Percentiles rank a stretch among this genome's conserved stretches.
Conservation (phyloP, 2,329 filamentous ascomycete genomes). For the Chrysosphaeria jannelii region DNA sequence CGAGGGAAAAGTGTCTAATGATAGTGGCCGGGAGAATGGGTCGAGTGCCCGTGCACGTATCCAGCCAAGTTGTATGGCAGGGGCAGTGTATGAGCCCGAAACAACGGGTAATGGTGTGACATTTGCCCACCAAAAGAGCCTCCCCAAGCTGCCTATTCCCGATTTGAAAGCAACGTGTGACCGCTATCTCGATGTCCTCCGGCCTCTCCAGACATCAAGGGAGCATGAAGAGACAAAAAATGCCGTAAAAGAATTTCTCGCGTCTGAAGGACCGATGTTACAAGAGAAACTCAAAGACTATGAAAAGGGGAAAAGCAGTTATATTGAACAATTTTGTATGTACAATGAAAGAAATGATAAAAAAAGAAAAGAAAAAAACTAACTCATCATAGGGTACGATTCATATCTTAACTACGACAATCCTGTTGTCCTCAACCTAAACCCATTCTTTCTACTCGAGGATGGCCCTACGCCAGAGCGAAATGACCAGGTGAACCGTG, state of each 20-base stretch:
- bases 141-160: slow-evolving; percentile 81
- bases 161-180: slow-evolving; percentile 51
- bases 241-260: slow-evolving; percentile 60
- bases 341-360: too few relatives aligned
- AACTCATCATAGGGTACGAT: slow-evolving; percentile 64
- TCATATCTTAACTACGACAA: slow-evolving; percentile 97
- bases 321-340: slow-evolving; percentile 96
- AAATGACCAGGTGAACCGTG: slow-evolving; percentile 87
- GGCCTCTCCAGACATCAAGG: slow-evolving; percentile 48
- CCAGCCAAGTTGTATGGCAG: too few relatives aligned
- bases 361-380: too few relatives aligned
- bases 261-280: slow-evolving; percentile 48
- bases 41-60: too few relatives aligned
- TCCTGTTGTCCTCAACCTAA: slow-evolving; percentile 85
- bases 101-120: slow-evolving; percentile 48
- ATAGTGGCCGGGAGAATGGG: too few relatives aligned
- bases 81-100: too few relatives aligned
- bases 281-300: slow-evolving; percentile 80
- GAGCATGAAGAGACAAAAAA: slow-evolving; percentile 61
- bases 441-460: slow-evolving; percentile 90
- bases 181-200: slow-evolving; percentile 51
- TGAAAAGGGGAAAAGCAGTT: slow-evolving; percentile 70
- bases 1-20: too few relatives aligned
- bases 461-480: slow-evolving; percentile 90
- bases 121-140: slow-evolving; percentile 61